These are phyloP conservation scores for Cryptococcus sp. DNA, from an alignment of 1,284 basidiomycete genomes.

Conservation along the genomic window DNA sequence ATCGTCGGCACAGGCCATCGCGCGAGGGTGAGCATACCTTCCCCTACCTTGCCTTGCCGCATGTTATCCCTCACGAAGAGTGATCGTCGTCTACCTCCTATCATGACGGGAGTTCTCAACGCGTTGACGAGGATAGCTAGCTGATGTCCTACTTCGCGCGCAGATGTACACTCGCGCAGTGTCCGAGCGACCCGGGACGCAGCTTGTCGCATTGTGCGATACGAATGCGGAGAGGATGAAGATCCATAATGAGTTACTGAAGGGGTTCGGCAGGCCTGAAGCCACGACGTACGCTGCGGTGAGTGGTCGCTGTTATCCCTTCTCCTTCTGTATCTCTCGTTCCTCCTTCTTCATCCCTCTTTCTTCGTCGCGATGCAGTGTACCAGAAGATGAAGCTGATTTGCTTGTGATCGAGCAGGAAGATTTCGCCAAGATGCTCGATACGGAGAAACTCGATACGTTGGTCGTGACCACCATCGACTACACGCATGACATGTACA, in stretches of 20 bases:
- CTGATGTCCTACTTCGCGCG: not conserved
- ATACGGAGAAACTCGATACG: slow-evolving; percentile 57
- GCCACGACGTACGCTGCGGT: slow-evolving; percentile 34
- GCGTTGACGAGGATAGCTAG: too few species aligned
- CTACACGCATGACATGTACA: slow-evolving; percentile 59
- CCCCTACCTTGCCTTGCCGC: not conserved
- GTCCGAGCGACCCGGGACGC: slow-evolving; percentile 27
- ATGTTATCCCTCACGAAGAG: not conserved
- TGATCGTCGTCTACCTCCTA: not conserved
- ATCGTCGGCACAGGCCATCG: slow-evolving; percentile 48
- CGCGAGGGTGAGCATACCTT: slow-evolving; percentile 32
- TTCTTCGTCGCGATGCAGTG: too few species aligned
- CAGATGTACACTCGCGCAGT: slow-evolving; percentile 42
- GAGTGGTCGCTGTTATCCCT: slow-evolving; percentile 7
- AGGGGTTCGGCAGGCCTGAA: slow-evolving; percentile 50
- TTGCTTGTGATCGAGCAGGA: slow-evolving; percentile 24
- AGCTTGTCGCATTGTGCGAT: slow-evolving; percentile 59
- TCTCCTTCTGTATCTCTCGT: too few species aligned
- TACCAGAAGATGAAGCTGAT: not conserved
- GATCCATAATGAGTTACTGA: slow-evolving; percentile 58
- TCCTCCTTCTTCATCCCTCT: not conserved
- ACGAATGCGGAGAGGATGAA: slow-evolving; percentile 58
- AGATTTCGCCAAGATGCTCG: slow-evolving; percentile 59
- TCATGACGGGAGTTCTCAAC: too few species aligned
- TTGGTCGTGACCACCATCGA: slow-evolving; percentile 62